These are phyloP conservation scores for Ceratobasidium sp. DNA, from an alignment of 1,284 basidiomycete species.

Conservation along the genomic window DNA sequence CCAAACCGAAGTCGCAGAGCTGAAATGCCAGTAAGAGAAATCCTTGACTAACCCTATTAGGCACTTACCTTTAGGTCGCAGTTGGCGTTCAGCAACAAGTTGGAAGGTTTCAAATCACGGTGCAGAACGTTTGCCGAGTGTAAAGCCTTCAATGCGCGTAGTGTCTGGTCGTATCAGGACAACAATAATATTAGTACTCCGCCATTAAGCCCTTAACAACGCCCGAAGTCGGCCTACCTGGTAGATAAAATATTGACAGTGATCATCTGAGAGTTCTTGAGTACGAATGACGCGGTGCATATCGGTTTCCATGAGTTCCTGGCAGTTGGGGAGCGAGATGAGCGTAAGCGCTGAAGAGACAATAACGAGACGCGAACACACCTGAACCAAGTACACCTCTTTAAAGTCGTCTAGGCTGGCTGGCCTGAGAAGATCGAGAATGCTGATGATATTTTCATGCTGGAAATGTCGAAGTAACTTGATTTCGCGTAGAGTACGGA, in stretches of 20 bases:
- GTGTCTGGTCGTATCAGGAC: constrained; percentile 67
- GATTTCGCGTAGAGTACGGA: constrained; percentile 87
- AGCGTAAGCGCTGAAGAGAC: constrained; percentile 13
- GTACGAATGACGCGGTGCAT: constrained; percentile 90
- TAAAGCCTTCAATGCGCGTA: constrained; percentile 91
- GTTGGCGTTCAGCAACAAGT: constrained; percentile 92
- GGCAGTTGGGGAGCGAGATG: constrained; percentile 51
- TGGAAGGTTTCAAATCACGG: constrained; percentile 93
- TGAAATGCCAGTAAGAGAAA: constrained; percentile 22
- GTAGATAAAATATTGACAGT: constrained; percentile 96
- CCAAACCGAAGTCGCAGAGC: constrained; percentile 93
- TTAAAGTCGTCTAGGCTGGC: constrained; percentile 75
- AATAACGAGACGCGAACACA: constrained; percentile 48
- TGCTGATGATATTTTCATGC: constrained; percentile 87
- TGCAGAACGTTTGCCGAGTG: constrained; percentile 92
- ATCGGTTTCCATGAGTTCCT: constrained; percentile 94
- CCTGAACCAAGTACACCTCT: constrained; percentile 83
- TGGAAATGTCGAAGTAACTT: constrained; percentile 85
- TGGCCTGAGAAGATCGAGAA: constrained; percentile 81
- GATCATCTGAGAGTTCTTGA: constrained; percentile 88
- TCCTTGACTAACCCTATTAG: background rate
- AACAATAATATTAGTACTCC: constrained; percentile 1
- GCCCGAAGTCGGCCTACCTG: constrained; percentile 68
- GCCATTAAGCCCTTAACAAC: constrained; percentile 26
- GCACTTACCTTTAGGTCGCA: constrained; percentile 88